Evolutionary conservation across 129 eudicot species (phyloP).

Genomic region (Flaveria trinervia): DNA sequence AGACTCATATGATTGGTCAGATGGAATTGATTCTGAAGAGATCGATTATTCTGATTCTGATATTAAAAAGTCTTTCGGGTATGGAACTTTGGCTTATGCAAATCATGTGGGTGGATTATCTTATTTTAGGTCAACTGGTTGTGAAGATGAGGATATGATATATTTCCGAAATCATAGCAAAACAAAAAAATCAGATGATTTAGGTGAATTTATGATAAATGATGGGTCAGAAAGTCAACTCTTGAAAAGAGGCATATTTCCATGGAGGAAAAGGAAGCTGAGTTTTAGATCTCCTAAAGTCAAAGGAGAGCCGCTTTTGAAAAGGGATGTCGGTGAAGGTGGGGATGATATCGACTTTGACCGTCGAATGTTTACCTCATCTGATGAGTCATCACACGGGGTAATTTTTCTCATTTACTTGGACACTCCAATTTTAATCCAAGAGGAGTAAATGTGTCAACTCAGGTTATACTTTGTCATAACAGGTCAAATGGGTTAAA

Average conservation of each 20-base stretch:
- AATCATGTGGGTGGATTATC: slow-evolving; percentile 46
- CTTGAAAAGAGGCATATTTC: slow-evolving; percentile 48
- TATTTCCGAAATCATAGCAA: slow-evolving; percentile 35
- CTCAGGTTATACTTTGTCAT: slow-evolving; percentile 1
- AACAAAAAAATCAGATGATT: slow-evolving; percentile 30
- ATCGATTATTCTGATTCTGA: slow-evolving; percentile 35
- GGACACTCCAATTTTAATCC: neutral
- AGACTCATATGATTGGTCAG: slow-evolving; percentile 51
- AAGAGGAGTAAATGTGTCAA: neutral
- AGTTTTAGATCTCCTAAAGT: slow-evolving; percentile 61
- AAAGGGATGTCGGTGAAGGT: slow-evolving; percentile 62
- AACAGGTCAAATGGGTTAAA: neutral
- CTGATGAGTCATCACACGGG: slow-evolving; percentile 61
- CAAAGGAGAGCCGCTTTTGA: slow-evolving; percentile 75
- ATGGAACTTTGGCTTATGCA: slow-evolving; percentile 56
- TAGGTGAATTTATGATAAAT: slow-evolving; percentile 10
- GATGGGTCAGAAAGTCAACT: slow-evolving; percentile 35
- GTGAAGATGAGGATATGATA: slow-evolving; percentile 48
- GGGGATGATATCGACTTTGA: slow-evolving; percentile 89
- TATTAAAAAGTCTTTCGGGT: slow-evolving; percentile 45
- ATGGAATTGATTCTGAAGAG: slow-evolving; percentile 54
- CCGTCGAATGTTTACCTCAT: slow-evolving; percentile 75
- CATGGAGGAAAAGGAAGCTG: slow-evolving; percentile 73
- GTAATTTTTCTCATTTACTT: slow-evolving; percentile 36
- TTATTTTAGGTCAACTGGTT: neutral